These are phyloP conservation scores for Haberlea rhodopensis DNA, from an alignment of 257 asterid genomes.

Conservation along the genomic window DNA sequence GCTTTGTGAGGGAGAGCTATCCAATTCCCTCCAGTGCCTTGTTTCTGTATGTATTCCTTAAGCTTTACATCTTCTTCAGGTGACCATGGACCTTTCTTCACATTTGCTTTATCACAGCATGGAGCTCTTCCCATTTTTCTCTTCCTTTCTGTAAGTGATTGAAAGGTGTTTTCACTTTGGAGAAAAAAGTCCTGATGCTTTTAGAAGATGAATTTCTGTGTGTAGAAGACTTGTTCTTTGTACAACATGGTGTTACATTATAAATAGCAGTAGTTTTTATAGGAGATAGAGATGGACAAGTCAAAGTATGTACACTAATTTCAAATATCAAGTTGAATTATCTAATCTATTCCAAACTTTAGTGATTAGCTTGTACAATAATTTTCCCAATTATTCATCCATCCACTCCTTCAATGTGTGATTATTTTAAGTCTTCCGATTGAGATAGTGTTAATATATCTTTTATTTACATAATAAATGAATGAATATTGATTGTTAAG, in stretches of 20 bases:
- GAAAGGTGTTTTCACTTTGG: constrained; percentile 7
- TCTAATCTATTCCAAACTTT: constrained; percentile 28
- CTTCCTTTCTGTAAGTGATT: constrained; percentile 9
- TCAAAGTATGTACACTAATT: constrained; percentile 42
- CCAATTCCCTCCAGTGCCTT: no score
- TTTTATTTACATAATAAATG: no score
- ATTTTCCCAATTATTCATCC: constrained; percentile 26
- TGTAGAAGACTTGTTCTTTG: constrained; percentile 35
- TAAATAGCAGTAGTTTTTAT: background rate
- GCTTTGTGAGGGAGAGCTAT: constrained; percentile 80
- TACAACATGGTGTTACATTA: constrained; percentile 16
- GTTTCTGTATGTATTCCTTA: no score
- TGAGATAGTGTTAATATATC: no score
- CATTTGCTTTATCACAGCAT: constrained; percentile 89
- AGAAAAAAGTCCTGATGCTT: constrained; percentile 17
- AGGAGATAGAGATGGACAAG: constrained; percentile 37
- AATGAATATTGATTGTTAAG: no score
- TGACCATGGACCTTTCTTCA: no score
- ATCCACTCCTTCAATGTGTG: constrained; percentile 7
- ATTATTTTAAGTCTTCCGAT: no score
- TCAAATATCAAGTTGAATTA: constrained; percentile 31
- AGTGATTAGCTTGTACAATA: constrained; percentile 27
- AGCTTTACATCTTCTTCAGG: no score
- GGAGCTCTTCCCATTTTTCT: constrained; percentile 82
- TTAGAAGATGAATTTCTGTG: constrained; percentile 23